Evolutionary conservation across 2,329 filamentous ascomycete species (phyloP).

Genomic region (Hypomyces rosellus): DNA sequence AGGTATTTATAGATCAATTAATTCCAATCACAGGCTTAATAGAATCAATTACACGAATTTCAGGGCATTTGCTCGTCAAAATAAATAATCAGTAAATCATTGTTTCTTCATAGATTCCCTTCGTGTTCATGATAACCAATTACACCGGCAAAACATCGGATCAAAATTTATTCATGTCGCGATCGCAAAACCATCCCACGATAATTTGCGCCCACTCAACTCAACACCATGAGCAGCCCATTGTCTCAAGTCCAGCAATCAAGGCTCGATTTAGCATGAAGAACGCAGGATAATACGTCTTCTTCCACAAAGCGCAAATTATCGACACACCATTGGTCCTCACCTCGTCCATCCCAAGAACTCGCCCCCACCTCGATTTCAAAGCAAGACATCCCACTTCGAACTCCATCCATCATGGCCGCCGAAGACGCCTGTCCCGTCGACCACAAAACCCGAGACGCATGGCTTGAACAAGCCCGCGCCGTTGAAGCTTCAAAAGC

Average conservation of each 20-base stretch:
- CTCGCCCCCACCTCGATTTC: too few species aligned
- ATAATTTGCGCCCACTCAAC: background rate
- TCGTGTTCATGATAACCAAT: background rate
- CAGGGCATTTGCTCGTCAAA: too few species aligned
- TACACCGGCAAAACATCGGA: constrained; percentile 12
- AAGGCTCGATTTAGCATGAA: background rate
- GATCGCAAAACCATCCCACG: constrained; percentile 7
- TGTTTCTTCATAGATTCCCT: too few species aligned
- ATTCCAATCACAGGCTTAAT: too few species aligned
- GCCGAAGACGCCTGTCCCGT: constrained; percentile 63
- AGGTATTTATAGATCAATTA: background rate
- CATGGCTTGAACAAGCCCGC: constrained; percentile 70
- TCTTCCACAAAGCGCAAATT: background rate
- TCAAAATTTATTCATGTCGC: constrained; percentile 7
- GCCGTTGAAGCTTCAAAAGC: constrained; percentile 38
- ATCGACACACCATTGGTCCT: constrained; percentile 1
- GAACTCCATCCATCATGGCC: constrained; percentile 18
- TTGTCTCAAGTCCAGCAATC: background rate
- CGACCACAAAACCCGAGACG: constrained; percentile 80
- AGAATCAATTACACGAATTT: too few species aligned
- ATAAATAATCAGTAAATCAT: too few species aligned
- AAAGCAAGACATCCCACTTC: too few species aligned
- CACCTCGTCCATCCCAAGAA: background rate
- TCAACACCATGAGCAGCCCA: background rate
- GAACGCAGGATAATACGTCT: too few species aligned